Conservation (phyloP, 2,329 filamentous ascomycete species). For the Aspergillus brunneoviolaceus region DNA sequence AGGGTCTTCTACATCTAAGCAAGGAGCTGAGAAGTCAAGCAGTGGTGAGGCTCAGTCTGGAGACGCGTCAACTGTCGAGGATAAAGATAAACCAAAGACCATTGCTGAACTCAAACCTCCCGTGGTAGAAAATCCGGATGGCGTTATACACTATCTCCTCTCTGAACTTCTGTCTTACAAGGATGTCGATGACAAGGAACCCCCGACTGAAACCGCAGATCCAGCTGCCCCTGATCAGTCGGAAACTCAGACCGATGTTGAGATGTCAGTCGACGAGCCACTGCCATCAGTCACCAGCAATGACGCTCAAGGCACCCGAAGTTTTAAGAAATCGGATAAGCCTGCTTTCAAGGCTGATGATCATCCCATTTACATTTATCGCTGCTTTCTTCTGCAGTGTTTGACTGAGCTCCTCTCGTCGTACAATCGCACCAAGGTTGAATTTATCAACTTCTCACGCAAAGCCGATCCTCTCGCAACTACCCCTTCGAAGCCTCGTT, state of each 20-base stretch:
- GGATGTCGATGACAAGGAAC: conserved; percentile 84
- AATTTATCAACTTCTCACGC: conserved; percentile 98
- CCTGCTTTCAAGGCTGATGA: conserved; percentile 83
- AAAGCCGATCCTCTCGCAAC: conserved; percentile 79
- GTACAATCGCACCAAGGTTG: conserved; percentile 93
- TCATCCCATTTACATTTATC: conserved; percentile 93
- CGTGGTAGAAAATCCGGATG: conserved; percentile 86
- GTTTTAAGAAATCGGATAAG: conserved; percentile 67
- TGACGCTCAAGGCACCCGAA: conserved; percentile 28
- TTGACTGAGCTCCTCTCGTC: conserved; percentile 85
- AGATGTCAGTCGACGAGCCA: conserved; percentile 48
- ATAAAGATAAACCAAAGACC: conserved; percentile 53
- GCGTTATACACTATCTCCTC: conserved; percentile 90
- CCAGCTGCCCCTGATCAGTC: conserved; percentile 31
- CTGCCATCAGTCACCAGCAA: conserved; percentile 35
- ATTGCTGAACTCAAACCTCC: conserved; percentile 75
- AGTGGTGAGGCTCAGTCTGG: conserved; percentile 30
- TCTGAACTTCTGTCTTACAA: conserved; percentile 89
- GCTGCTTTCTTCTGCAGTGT: conserved; percentile 91
- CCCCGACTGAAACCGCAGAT: conserved; percentile 36
- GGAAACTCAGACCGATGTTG: conserved; percentile 46
- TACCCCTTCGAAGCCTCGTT: conserved; percentile 91
- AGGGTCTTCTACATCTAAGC: conserved; percentile 24
- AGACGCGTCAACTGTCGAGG: conserved; percentile 19
- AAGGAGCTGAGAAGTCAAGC: conserved; percentile 27